phyloP scores from a whole-genome alignment of 768 basidiomycete species.

The Kwoniella mangroviensis region DNA sequence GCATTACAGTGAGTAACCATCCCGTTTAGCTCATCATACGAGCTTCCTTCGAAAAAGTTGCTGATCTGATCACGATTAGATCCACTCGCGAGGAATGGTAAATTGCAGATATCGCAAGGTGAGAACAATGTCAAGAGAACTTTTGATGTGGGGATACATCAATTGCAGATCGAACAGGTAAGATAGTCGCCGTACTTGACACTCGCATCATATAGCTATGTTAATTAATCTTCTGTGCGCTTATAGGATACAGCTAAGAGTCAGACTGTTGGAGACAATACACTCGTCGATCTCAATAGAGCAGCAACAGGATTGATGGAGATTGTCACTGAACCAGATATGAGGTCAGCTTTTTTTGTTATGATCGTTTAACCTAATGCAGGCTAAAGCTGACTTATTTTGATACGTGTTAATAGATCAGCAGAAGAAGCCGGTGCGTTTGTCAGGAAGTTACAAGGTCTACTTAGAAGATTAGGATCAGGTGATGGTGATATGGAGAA shows the following conservation, averaged over 20 bases:
- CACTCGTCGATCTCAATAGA: slow-evolving; percentile 82
- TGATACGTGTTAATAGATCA: slow-evolving; percentile 59
- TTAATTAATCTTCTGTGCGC: background rate
- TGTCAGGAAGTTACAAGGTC: slow-evolving; percentile 76
- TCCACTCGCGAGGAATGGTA: slow-evolving; percentile 29
- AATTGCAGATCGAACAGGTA: slow-evolving; percentile 95
- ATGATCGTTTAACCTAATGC: background rate
- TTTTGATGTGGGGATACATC: slow-evolving; percentile 75
- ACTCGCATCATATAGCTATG: too few relatives aligned
- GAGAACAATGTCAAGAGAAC: slow-evolving; percentile 21
- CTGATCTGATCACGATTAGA: slow-evolving; percentile 17
- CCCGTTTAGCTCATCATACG: background rate
- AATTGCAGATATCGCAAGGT: slow-evolving; percentile 22
- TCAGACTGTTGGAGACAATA: slow-evolving; percentile 36
- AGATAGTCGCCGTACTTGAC: too few relatives aligned
- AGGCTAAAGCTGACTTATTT: background rate
- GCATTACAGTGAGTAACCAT: slow-evolving; percentile 71
- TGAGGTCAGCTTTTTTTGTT: slow-evolving; percentile 62
- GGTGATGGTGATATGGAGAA: slow-evolving; percentile 98
- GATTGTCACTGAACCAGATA: slow-evolving; percentile 92
- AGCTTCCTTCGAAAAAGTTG: background rate
- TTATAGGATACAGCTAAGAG: slow-evolving; percentile 40
- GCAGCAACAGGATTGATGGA: slow-evolving; percentile 90
- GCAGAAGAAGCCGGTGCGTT: slow-evolving; percentile 90
- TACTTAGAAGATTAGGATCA: slow-evolving; percentile 80